Evolutionary conservation across 306 rosid genomes (phyloP), one percentile per base, ranked within the genome.

Genomic region (Quillaja saponaria): DNA sequence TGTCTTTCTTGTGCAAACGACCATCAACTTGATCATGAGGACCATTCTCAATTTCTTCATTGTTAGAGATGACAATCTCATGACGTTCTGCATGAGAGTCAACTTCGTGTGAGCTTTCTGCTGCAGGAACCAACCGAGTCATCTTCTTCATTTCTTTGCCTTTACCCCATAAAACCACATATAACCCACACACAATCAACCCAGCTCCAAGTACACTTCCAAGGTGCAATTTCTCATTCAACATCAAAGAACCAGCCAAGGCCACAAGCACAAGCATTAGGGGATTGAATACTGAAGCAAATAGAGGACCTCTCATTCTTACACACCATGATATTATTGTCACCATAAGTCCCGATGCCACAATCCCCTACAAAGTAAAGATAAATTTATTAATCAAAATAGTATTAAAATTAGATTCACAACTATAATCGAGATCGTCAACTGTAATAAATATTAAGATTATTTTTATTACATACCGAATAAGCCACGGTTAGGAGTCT

Each of bases 141-240:
- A 1, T 70, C 55, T 18, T 76, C 58, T 74, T 77, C 74, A 60
- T 64, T 52, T 83, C 88, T 57, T 71, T 64, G 64, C 76, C 53
- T 67, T 83, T 83, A 3, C 81, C 81, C 88, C 88, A 83, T 31
- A 80, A n/a, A 42, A 76, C 76, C 37, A 11, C 7, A 25, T 83
- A 80, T 20, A 83, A 71, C 1, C 85, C 82, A 33, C 78, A 45
- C 18, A 79, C 74, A 6, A 83, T 76, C 51, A 74, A 35, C 40
- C 63, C 15, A 7, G 74, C 78, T 55, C 82, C 85, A 55, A 83
- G 19, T 6, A 80, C 33, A 52, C 78, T 63, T 55, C 83, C 83
- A 1, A 80, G 49, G 5, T 67, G 46, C 31, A 83, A 62, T 18
- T 50, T 51, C 49, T 83, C 85, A 11, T 83, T 69, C 55, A 80